Evolutionary conservation across 164 flowering plant genomes (phyloP).

Genomic region (Vitis amurensis): DNA sequence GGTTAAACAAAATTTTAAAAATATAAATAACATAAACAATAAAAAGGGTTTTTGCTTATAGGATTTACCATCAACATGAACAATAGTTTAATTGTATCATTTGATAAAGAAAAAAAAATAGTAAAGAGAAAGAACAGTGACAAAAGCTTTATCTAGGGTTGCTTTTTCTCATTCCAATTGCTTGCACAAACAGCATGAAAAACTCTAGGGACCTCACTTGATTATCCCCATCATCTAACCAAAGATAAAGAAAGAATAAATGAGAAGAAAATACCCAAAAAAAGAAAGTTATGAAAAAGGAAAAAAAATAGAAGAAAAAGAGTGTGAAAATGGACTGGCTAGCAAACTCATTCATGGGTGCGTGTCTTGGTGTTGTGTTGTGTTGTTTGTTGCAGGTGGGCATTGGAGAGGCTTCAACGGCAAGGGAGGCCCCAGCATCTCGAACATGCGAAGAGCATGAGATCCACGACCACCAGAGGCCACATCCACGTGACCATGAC

Average conservation of each 20-base stretch:
- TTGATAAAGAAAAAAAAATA: neutral
- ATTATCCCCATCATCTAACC: conserved; percentile 26
- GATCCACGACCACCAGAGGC: conserved; percentile 33
- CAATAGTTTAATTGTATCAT: neutral
- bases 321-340: too few species aligned
- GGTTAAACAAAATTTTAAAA: too few species aligned
- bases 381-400: conserved; percentile 40
- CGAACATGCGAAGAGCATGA: conserved; percentile 42
- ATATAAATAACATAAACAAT: too few species aligned
- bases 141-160: conserved; percentile 12
- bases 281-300: neutral
- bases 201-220: conserved; percentile 14
- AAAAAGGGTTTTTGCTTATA: too few species aligned
- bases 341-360: too few species aligned
- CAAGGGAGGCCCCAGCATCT: conserved; percentile 34
- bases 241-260: neutral
- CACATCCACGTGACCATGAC: conserved; percentile 26
- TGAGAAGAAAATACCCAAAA: conserved; percentile 1
- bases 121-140: neutral
- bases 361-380: neutral
- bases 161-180: conserved; percentile 13
- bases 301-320: too few species aligned
- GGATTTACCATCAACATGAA: neutral
- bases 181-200: conserved; percentile 30
- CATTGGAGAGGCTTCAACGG: conserved; percentile 51